These are phyloP conservation scores for Pouteria campechiana DNA, from an alignment of 179 eudicot genomes.

Conservation along the genomic window DNA sequence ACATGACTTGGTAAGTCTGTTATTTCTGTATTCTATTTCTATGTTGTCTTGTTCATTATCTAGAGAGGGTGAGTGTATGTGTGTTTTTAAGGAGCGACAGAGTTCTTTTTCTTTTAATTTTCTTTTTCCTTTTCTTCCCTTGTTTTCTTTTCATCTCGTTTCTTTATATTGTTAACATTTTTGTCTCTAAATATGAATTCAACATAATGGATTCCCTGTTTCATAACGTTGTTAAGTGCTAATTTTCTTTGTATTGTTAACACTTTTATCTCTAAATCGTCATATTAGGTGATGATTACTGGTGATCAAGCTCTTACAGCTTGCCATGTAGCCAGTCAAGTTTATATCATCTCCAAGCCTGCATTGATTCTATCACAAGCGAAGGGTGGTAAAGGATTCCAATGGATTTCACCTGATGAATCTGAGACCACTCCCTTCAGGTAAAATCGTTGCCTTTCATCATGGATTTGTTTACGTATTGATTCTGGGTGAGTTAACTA, in stretches of 20 bases:
- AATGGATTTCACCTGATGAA: slow-evolving; percentile 97
- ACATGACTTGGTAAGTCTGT: slow-evolving; percentile 76
- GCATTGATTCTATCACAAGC: slow-evolving; percentile 54
- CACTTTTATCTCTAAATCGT: too few species aligned
- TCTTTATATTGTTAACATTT: too few species aligned
- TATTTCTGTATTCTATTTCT: background rate
- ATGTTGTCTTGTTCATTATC: slow-evolving; percentile 1
- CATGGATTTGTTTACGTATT: too few species aligned
- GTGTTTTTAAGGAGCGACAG: background rate
- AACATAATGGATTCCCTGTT: too few species aligned
- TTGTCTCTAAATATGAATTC: too few species aligned
- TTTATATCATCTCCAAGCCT: slow-evolving; percentile 73
- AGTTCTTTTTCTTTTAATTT: too few species aligned
- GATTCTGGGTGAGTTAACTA: too few species aligned
- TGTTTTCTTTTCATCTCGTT: too few species aligned
- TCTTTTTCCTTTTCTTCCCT: too few species aligned
- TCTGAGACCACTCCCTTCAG: slow-evolving; percentile 44
- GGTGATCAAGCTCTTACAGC: slow-evolving; percentile 99
- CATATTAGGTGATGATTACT: slow-evolving; percentile 89
- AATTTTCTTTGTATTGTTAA: too few species aligned
- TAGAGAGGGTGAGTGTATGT: background rate
- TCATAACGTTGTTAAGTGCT: too few species aligned
- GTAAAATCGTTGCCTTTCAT: slow-evolving; percentile 16
- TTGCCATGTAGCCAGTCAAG: slow-evolving; percentile 97
- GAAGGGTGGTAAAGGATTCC: slow-evolving; percentile 30